Percentiles rank a stretch among this genome's conserved stretches.
Conservation (phyloP, 2,329 filamentous ascomycete genomes). For the Penicillium hordei region DNA sequence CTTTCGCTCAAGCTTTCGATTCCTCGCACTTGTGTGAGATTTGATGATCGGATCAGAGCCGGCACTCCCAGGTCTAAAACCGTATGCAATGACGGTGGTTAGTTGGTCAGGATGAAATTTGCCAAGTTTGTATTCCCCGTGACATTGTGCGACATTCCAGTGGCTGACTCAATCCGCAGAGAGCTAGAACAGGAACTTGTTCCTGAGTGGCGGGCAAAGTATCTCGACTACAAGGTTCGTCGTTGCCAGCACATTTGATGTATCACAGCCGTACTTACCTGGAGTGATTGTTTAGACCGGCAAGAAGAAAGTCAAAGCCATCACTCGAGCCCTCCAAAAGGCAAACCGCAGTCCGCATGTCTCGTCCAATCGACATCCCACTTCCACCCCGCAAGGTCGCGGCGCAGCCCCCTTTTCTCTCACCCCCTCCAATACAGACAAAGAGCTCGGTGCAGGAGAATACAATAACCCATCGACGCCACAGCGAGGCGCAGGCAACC, state of each 20-base stretch:
- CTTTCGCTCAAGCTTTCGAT: conserved; percentile 1
- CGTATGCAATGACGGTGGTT: conserved; percentile 21
- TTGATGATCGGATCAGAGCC: background rate
- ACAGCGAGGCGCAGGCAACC: conserved; percentile 24
- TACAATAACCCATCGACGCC: conserved; percentile 16
- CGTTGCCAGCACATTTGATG: conserved; percentile 2
- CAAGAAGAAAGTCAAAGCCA: conserved; percentile 89
- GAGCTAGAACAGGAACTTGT: conserved; percentile 86
- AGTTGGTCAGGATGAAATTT: conserved; percentile 55
- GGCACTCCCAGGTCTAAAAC: background rate
- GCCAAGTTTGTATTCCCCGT: conserved; percentile 50
- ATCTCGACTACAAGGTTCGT: conserved; percentile 83
- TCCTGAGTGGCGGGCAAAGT: conserved; percentile 93
- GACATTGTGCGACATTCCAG: conserved; percentile 13
- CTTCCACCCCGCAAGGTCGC: conserved; percentile 17
- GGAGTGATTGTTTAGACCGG: conserved; percentile 54
- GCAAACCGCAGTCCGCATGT: conserved; percentile 51
- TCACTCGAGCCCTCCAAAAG: conserved; percentile 67
- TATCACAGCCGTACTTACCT: background rate
- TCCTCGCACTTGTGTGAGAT: conserved; percentile 6
- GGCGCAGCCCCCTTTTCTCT: conserved; percentile 12
- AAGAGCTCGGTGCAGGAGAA: conserved; percentile 19
- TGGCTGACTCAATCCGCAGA: conserved; percentile 40
- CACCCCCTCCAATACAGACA: conserved; percentile 24
- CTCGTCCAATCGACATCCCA: conserved; percentile 43